phyloP scores from a whole-genome alignment of 2,329 filamentous ascomycete genomes.

The Fusarium beomiforme region DNA sequence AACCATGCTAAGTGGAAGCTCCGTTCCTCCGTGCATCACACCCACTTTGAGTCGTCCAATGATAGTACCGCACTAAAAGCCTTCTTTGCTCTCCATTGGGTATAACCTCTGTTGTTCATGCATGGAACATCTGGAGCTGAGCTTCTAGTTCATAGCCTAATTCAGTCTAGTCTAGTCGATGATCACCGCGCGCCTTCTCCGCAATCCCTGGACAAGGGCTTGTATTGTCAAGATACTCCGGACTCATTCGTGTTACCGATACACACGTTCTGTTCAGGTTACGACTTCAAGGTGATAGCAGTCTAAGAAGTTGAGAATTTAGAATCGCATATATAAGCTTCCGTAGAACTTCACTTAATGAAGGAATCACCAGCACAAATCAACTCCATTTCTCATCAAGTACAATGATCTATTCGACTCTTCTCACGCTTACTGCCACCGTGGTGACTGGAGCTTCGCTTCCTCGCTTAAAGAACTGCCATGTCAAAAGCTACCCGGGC shows the following conservation, averaged over 20 bases:
- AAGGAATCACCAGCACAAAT: too few species aligned
- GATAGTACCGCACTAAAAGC: too few species aligned
- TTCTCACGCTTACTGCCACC: neutral
- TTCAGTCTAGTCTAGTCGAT: neutral
- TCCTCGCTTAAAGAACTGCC: neutral
- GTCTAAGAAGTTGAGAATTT: neutral
- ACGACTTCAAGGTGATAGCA: neutral
- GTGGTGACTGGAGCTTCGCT: neutral
- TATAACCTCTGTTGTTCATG: too few species aligned
- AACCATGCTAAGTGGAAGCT: neutral
- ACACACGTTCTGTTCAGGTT: neutral
- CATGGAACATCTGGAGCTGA: neutral
- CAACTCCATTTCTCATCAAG: too few species aligned
- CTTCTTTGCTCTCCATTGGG: too few species aligned
- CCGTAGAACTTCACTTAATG: neutral
- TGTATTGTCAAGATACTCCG: too few species aligned
- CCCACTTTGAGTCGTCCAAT: neutral
- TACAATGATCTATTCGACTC: neutral
- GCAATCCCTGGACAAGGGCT: neutral
- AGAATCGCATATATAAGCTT: too few species aligned
- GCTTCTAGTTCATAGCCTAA: neutral
- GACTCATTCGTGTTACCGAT: too few species aligned
- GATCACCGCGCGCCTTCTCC: neutral
- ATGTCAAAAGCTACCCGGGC: neutral
- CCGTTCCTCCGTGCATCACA: neutral